Evolutionary conservation across 768 basidiomycete genomes (phyloP).

Genomic region (Suillus decipiens): DNA sequence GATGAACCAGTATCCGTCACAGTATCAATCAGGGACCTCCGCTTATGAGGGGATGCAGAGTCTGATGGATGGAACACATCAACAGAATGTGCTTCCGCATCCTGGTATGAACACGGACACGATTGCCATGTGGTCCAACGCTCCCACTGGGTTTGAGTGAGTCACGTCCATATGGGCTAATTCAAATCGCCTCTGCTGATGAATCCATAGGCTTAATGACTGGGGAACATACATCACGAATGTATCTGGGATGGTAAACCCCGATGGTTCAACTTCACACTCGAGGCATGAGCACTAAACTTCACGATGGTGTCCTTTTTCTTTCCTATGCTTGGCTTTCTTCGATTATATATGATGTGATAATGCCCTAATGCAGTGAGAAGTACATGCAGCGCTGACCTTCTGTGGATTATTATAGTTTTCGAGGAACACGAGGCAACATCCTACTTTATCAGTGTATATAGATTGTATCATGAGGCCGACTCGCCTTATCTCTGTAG

Average conservation of each 20-base stretch:
- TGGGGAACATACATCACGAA: constrained; percentile 42
- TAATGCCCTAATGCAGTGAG: constrained; percentile 2
- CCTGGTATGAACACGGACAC: constrained; percentile 46
- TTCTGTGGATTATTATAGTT: background rate
- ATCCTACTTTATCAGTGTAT: background rate
- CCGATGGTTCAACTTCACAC: constrained; percentile 13
- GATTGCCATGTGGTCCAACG: constrained; percentile 63
- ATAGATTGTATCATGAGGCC: background rate
- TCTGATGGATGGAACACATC: background rate
- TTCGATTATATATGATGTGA: background rate
- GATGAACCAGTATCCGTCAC: constrained; percentile 12
- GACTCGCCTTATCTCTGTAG: background rate
- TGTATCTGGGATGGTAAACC: constrained; percentile 29
- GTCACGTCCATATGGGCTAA: constrained; percentile 22
- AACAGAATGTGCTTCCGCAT: constrained; percentile 3
- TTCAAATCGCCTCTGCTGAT: constrained; percentile 6
- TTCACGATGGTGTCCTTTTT: background rate
- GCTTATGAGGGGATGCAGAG: constrained; percentile 1
- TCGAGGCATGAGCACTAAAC: background rate
- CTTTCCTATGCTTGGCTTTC: background rate
- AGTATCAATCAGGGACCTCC: background rate
- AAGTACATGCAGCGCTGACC: background rate
- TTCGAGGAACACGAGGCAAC: background rate
- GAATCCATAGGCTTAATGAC: constrained; percentile 34
- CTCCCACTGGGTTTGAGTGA: constrained; percentile 62